Conservation (phyloP, 805 yeast genomes). For the Wickerhamiella sorbophila region DNA sequence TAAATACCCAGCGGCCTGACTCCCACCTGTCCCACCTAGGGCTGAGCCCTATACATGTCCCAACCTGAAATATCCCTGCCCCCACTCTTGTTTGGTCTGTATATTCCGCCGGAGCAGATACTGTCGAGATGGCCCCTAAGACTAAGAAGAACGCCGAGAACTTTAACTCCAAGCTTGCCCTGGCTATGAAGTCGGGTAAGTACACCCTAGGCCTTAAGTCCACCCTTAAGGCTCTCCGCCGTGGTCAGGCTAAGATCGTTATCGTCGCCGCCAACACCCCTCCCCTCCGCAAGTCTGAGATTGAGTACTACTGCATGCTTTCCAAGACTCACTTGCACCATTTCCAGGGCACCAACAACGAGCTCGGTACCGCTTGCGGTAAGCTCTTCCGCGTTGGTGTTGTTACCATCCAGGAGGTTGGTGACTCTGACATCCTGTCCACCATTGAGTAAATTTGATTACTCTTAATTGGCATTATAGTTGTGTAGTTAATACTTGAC, state of each 20-base stretch:
- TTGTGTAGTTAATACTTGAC: too few relatives aligned
- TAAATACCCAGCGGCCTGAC: neutral
- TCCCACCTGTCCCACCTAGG: constrained; percentile 4
- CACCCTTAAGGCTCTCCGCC: constrained; percentile 94
- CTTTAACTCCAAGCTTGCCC: constrained; percentile 96
- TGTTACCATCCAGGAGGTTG: constrained; percentile 89
- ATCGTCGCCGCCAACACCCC: constrained; percentile 99
- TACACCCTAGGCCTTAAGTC: constrained; percentile 99
- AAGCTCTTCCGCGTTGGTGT: constrained; percentile 99
- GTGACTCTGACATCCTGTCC: constrained; percentile 95
- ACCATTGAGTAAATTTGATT: constrained; percentile 21
- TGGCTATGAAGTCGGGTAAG: constrained; percentile 98
- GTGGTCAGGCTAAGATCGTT: constrained; percentile 96
- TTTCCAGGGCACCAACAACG: constrained; percentile 99
- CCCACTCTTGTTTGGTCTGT: too few relatives aligned
- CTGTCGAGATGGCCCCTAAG: constrained; percentile 99
- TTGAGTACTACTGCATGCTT: constrained; percentile 99
- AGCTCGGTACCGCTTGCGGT: constrained; percentile 99
- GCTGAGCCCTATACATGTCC: constrained; percentile 1
- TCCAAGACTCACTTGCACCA: constrained; percentile 94
- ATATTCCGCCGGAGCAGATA: constrained; percentile 64
- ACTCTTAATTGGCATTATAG: too few relatives aligned
- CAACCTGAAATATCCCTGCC: neutral
- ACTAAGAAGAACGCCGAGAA: constrained; percentile 76
- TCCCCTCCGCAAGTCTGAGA: constrained; percentile 98